phyloP scores from a whole-genome alignment of 2,329 filamentous ascomycete species.

The Sarocladium brachiariae region DNA sequence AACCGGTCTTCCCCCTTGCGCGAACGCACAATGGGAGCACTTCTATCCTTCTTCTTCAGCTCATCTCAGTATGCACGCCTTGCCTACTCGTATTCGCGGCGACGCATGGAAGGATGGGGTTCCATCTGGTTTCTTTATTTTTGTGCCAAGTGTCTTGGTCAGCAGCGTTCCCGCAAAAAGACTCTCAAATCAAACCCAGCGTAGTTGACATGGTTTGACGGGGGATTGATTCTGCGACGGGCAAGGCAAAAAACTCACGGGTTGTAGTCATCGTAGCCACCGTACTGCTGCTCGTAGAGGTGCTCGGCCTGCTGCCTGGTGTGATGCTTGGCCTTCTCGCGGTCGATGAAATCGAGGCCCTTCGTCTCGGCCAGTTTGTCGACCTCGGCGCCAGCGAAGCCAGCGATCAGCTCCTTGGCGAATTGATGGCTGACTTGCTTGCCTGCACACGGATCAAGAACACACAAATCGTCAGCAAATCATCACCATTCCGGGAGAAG shows the following conservation, averaged over 20 bases:
- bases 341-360: constrained; percentile 54
- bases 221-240: no score
- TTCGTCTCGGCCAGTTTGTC: constrained; percentile 70
- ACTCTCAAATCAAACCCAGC: no score
- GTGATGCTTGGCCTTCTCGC: constrained; percentile 50
- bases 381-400: constrained; percentile 66
- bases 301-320: constrained; percentile 51
- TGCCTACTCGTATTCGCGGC: neutral
- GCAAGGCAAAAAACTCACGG: constrained; percentile 36
- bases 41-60: no score
- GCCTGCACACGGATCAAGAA: neutral
- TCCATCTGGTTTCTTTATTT: neutral
- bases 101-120: neutral
- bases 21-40: no score
- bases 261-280: constrained; percentile 41
- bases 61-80: no score
- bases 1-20: no score
- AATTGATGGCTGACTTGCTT: constrained; percentile 63
- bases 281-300: constrained; percentile 52
- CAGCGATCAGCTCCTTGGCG: constrained; percentile 71
- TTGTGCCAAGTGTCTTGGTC: no score
- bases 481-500: constrained; percentile 24
- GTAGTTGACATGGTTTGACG: no score
- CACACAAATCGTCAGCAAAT: no score
- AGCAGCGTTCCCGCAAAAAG: no score